Conservation (phyloP, 768 basidiomycete genomes). For the Crepidotus variabilis region DNA sequence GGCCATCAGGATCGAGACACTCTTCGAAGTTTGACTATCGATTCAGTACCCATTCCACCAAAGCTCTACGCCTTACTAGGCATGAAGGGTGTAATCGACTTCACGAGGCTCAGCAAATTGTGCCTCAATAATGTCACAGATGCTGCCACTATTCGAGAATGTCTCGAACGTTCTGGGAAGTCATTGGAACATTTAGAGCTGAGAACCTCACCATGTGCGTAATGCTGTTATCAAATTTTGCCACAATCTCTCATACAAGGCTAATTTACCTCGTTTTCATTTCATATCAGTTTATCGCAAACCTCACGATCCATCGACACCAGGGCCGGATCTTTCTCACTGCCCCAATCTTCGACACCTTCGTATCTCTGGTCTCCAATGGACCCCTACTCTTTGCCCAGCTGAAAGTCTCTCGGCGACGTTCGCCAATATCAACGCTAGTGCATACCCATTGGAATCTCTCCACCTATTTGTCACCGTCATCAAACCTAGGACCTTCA, state of each 20-base stretch:
- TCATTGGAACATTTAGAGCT: slow-evolving; percentile 12
- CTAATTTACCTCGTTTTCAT: not conserved
- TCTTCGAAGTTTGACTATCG: slow-evolving; percentile 1
- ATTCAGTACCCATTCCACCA: not conserved
- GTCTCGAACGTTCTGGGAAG: slow-evolving; percentile 10
- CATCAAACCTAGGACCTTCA: not conserved
- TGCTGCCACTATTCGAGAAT: slow-evolving; percentile 7
- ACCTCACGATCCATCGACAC: not conserved
- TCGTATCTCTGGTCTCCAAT: slow-evolving; percentile 13
- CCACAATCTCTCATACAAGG: not conserved
- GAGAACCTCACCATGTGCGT: slow-evolving; percentile 10
- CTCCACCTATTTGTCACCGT: not conserved
- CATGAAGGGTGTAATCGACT: slow-evolving; percentile 3
- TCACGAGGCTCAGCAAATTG: slow-evolving; percentile 11
- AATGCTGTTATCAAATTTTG: not conserved
- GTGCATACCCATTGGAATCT: not conserved
- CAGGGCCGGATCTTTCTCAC: slow-evolving; percentile 3
- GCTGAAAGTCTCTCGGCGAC: slow-evolving; percentile 8
- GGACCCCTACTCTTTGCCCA: slow-evolving; percentile 11
- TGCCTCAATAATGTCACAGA: slow-evolving; percentile 14
- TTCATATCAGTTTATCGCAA: not conserved
- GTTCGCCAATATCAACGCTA: slow-evolving; percentile 6
- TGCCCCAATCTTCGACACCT: slow-evolving; percentile 7
- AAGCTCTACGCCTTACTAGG: slow-evolving; percentile 3
- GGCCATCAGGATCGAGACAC: too few species aligned